Conservation (phyloP, 2,329 filamentous ascomycete genomes). For the Botrytis sinoallii region DNA sequence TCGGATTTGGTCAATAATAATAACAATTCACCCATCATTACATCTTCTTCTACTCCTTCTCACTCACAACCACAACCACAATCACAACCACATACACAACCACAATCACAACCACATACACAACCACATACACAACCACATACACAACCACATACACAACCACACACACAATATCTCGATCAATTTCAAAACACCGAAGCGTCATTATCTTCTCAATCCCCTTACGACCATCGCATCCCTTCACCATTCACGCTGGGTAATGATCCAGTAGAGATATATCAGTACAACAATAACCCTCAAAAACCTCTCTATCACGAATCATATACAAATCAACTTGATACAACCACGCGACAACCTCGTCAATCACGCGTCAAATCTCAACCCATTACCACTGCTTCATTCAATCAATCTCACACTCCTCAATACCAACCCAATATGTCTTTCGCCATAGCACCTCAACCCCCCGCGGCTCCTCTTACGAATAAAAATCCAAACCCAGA, state of each 20-base stretch:
- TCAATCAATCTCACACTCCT: not conserved
- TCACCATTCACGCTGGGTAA: not conserved
- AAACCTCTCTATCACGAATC: slow-evolving; percentile 10
- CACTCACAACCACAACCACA: not conserved
- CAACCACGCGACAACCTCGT: slow-evolving; percentile 8
- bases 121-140: not conserved
- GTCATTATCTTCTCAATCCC: not conserved
- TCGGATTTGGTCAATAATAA: slow-evolving; percentile 9
- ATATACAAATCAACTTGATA: not conserved
- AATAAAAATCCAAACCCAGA: slow-evolving; percentile 46
- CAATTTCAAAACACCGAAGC: not conserved
- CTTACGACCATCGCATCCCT: not conserved
- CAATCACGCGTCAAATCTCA: slow-evolving; percentile 3
- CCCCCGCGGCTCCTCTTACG: slow-evolving; percentile 30
- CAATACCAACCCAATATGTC: not conserved
- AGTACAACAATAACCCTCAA: slow-evolving; percentile 17
- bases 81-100: not conserved
- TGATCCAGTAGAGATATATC: slow-evolving; percentile 7
- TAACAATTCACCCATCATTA: not conserved
- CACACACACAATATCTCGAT: not conserved
- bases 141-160: not conserved
- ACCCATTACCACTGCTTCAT: not conserved
- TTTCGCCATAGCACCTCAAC: not conserved
- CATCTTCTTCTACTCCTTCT: not conserved
- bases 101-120: not conserved